These are phyloP conservation scores for Chalara sp. DNA, from an alignment of 2,329 filamentous ascomycete genomes.

Conservation along the genomic window DNA sequence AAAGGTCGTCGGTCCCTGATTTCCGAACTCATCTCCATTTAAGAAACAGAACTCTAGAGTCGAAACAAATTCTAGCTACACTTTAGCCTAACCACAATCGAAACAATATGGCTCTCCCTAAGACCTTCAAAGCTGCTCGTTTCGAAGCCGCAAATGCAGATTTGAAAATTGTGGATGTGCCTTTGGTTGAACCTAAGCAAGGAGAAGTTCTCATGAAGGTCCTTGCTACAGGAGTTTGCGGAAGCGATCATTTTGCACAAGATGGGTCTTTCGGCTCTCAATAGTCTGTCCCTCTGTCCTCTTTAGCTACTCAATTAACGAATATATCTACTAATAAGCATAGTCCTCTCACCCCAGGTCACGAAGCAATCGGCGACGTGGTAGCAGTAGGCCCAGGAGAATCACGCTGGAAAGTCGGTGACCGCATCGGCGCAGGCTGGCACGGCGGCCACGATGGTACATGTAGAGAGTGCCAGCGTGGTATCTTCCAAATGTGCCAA, in stretches of 20 bases:
- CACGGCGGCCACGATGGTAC: no score
- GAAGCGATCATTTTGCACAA: slow-evolving; percentile 42
- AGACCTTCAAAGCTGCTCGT: no score
- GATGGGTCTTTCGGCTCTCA: slow-evolving; percentile 5
- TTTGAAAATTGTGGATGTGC: no score
- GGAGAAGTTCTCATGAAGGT: slow-evolving; percentile 56
- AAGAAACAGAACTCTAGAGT: no score
- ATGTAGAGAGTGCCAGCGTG: slow-evolving; percentile 33
- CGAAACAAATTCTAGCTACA: no score
- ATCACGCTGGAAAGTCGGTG: slow-evolving; percentile 33
- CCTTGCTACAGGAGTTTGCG: slow-evolving; percentile 62
- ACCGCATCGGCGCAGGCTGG: slow-evolving; percentile 41
- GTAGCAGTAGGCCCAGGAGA: slow-evolving; percentile 35
- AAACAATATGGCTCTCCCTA: no score
- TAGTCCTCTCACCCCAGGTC: slow-evolving; percentile 33
- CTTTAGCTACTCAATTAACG: no score
- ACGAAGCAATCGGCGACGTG: slow-evolving; percentile 43
- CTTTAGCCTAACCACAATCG: no score
- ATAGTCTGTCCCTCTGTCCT: no score
- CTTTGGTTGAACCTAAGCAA: slow-evolving; percentile 14
- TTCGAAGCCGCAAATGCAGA: no score
- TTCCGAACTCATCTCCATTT: no score
- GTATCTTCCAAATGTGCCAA: slow-evolving; percentile 37
- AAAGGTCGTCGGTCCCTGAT: no score
- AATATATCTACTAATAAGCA: slow-evolving; percentile 18